These are phyloP conservation scores for Rhodomyrtus psidioides DNA, from an alignment of 441 rosid genomes.

Conservation along the genomic window DNA sequence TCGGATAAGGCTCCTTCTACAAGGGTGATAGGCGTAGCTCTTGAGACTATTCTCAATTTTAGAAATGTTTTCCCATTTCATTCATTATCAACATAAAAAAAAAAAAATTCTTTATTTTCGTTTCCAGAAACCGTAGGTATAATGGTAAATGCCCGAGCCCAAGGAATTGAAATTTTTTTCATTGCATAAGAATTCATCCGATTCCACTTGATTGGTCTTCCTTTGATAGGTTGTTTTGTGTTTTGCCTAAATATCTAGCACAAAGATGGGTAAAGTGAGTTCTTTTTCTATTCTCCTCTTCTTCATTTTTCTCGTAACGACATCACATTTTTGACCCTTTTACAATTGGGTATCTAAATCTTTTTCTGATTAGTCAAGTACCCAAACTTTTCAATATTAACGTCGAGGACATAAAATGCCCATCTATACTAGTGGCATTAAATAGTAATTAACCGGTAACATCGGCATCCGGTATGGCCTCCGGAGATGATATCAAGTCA, in stretches of 20 bases:
- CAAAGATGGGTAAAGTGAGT: not conserved
- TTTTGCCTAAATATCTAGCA: not conserved
- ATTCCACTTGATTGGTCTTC: too few relatives aligned
- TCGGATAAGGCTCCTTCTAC: not conserved
- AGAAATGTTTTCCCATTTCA: not conserved
- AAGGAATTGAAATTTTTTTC: too few relatives aligned
- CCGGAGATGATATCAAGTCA: not conserved
- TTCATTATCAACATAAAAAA: too few relatives aligned
- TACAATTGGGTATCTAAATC: not conserved
- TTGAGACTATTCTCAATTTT: not conserved
- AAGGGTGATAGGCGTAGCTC: not conserved
- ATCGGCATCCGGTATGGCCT: not conserved
- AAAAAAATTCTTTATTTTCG: too few relatives aligned
- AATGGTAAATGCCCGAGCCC: too few relatives aligned
- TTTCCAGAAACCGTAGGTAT: too few relatives aligned
- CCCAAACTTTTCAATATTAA: not conserved
- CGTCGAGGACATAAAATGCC: not conserved
- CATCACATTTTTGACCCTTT: not conserved
- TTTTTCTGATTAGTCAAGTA: not conserved
- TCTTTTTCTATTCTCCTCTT: not conserved
- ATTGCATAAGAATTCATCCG: too few relatives aligned
- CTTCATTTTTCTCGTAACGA: not conserved
- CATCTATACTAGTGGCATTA: not conserved
- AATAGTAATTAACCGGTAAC: not conserved
- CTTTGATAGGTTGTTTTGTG: not conserved